Evolutionary conservation across 306 rosid species (phyloP), one percentile per base, ranked within the genome.

Genomic region (Neltuma alba): DNA sequence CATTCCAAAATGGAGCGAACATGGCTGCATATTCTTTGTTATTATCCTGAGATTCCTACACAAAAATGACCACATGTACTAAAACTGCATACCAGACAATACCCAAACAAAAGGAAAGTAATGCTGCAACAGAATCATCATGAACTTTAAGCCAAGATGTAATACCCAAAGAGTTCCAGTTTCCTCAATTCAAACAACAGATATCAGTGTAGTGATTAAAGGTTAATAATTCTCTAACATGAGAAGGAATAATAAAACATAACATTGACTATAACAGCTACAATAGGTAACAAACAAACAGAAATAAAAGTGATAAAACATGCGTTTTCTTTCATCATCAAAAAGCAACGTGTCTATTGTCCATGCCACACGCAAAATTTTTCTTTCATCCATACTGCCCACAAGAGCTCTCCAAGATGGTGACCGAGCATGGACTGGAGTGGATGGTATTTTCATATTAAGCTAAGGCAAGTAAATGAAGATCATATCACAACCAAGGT

Each of bases 1-100:
- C 98, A 63, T 95, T 95, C 99, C 99, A 95, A 86, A 92, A 91
- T 74, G 98, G 99, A 70, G 99, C 91, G 83, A 95, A 95, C 50
- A 76, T 85, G 64, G 96, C 92, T 25, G 99, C 99, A 89, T 90
- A 54, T 55, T 66, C 77, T 89, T 95, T 94, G 88, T 85, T 86
- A 85, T 63, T 80, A 76, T 88, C 88, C 74, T 84, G 93, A 86
- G 99, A 81, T 72, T 72, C 99, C 99, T 95, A 88, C 74, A 84
- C 27, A 65, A 57, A 73, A 48, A 28, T 61, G 67, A 80, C 52
- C 57, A 52, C n/a, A 25, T 28, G 75, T 75, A 57, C 16, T 47
- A 65, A 80, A 45, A 75, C 41, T 2, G 34, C 65, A 77, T 33
- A 9, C 10, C 62, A 18, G 4, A 64, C 33, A 69, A 37, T 66